A percentile compares a stretch with the other conserved stretches of the same genome.
phyloP scores from a whole-genome alignment of 192 early-diverging fungal species.

The Allomyces javanicus region DNA sequence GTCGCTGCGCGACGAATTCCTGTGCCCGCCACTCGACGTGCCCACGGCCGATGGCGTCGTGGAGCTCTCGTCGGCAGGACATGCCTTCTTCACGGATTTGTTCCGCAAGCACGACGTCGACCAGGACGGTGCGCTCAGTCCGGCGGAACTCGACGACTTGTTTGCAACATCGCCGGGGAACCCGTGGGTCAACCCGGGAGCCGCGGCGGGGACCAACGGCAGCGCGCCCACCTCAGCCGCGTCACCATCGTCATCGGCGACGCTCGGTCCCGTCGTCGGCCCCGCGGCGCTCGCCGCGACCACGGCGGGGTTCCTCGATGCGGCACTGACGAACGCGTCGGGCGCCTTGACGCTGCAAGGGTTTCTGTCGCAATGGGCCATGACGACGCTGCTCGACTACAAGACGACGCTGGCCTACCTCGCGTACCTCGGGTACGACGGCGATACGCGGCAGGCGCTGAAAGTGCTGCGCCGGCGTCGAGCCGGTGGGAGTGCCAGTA shows the following conservation, averaged over 20 bases:
- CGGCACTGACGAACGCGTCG: conserved; percentile 50
- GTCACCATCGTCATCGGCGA: too few species aligned
- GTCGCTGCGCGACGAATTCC: conserved; percentile 71
- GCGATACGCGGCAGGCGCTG: conserved; percentile 71
- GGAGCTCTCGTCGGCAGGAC: conserved; percentile 81
- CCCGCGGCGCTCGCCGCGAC: too few species aligned
- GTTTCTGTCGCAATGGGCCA: conserved; percentile 98
- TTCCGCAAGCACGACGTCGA: conserved; percentile 90
- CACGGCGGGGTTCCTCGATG: too few species aligned
- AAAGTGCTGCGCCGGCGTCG: conserved; percentile 50
- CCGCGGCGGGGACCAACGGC: conserved; percentile 58
- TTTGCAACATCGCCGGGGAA: conserved; percentile 78
- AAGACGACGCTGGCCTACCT: conserved; percentile 77
- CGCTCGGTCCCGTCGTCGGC: too few species aligned
- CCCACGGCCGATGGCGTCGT: conserved; percentile 65
- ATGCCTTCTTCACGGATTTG: conserved; percentile 85
- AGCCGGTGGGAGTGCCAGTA: conserved; percentile 32
- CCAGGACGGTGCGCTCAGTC: conserved; percentile 85
- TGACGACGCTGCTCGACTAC: conserved; percentile 87
- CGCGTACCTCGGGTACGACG: conserved; percentile 88
- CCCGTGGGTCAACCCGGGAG: conserved; percentile 77
- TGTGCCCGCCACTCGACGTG: conserved; percentile 72
- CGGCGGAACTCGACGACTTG: conserved; percentile 59
- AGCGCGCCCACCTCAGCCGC: too few species aligned
- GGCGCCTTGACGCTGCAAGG: conserved; percentile 86